phyloP scores from a whole-genome alignment of 495 filamentous ascomycete species.

The Penicillium parvum region DNA sequence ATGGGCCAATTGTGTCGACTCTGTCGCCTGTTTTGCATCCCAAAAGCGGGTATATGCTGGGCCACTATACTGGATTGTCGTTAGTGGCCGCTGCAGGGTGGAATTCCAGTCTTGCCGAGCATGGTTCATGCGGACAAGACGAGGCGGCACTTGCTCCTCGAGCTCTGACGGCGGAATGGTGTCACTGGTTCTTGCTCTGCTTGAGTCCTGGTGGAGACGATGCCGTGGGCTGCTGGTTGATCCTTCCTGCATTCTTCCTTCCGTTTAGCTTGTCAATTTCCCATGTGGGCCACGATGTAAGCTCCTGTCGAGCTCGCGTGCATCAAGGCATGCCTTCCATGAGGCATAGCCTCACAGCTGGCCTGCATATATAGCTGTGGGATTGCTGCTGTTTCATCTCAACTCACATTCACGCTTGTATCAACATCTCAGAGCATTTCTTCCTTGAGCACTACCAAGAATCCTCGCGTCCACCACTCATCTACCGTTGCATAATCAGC shows the following conservation, averaged over 20 bases:
- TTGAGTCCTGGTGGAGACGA: conserved; percentile 13
- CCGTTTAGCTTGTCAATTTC: conserved; percentile 8
- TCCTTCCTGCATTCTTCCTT: conserved; percentile 20
- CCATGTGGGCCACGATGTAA: conserved; percentile 27
- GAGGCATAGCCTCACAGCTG: conserved; percentile 12
- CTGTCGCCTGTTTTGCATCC: conserved; percentile 22
- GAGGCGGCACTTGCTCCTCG: conserved; percentile 4
- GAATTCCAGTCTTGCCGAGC: conserved; percentile 14
- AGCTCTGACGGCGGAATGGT: conserved; percentile 18
- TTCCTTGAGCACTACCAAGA: no score
- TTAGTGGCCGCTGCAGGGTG: conserved; percentile 5
- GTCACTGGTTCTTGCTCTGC: conserved; percentile 16
- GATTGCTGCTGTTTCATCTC: conserved; percentile 8
- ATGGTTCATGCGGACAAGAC: conserved; percentile 18
- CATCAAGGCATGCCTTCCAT: conserved; percentile 16
- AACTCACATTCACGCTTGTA: conserved; percentile 2
- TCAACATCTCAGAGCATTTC: conserved; percentile 3
- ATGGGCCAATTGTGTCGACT: conserved; percentile 16
- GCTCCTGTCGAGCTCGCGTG: conserved; percentile 23
- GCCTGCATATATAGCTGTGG: conserved; percentile 21
- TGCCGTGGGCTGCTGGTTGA: conserved; percentile 22
- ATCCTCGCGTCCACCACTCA: no score
- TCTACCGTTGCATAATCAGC: no score
- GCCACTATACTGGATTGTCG: conserved; percentile 3
- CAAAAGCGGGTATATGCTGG: conserved; percentile 19